Base-by-base conservation (phyloP, 2,329 filamentous ascomycete species). In the Fusarium beomiforme region DNA sequence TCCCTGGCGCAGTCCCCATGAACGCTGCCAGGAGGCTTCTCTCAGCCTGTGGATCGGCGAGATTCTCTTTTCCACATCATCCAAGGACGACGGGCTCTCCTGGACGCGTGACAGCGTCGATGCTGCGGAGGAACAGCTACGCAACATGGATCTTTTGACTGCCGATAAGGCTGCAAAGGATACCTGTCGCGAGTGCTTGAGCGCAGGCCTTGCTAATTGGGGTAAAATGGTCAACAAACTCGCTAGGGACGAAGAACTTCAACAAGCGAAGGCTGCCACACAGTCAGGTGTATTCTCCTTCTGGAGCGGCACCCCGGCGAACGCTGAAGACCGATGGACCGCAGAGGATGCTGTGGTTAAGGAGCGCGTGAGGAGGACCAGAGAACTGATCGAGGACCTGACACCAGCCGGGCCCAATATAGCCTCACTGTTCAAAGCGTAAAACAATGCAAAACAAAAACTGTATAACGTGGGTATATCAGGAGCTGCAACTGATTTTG, bases 21-120 rank as follows among this genome's bases (percentile, higher is more conserved):
- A 93, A 71, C 87, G 88, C 39, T 98, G 95, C 80, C 92, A 96
- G 72, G 95, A 98, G 80, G 94, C 94, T 5, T 93, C 90, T 0
- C 82, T 98, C 17, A 94, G 94, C 85, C 87, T 94, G 26, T 96
- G 97, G 80, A 95, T 98, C 69, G 95, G 95, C 64, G 95, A 98
- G 82, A 97, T 98, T 55, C 87, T 98, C 34, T 98, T 92, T 80
- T 89, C 93, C 0, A 88, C 88, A 8, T 74, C 77, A 3, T 82
- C 80, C 21, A 83, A 85, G 54, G 90, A 93, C 51, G 91, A 92
- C 67, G 95, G 94, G 1, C 85, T 98, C 4, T 90, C 90, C 9
- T 98, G 95, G 95, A 97, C 95, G 2, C 89, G 94, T 59, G 93
- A 97, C 69, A 94, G 92, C 29, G 93, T 97, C 34, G 92, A 95